phyloP scores from a whole-genome alignment of 2,329 filamentous ascomycete genomes.

The Fusarium nanum region DNA sequence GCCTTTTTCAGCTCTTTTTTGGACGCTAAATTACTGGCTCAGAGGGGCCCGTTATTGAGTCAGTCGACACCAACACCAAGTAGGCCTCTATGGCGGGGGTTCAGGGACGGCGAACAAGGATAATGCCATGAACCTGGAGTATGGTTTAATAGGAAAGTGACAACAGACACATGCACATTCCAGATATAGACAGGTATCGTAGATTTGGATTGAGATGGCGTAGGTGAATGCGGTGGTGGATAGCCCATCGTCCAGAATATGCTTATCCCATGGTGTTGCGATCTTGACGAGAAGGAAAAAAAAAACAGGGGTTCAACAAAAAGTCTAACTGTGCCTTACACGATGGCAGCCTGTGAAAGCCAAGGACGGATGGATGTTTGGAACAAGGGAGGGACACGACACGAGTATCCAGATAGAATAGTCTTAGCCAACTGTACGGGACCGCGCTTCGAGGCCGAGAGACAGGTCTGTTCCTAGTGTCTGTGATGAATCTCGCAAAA shows the following conservation, averaged over 20 bases:
- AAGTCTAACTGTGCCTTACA: slow-evolving; percentile 9
- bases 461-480: slow-evolving; percentile 11
- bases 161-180: neutral
- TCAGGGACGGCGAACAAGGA: slow-evolving; percentile 10
- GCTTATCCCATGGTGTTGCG: slow-evolving; percentile 16
- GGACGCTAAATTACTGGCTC: slow-evolving; percentile 28
- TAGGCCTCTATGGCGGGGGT: slow-evolving; percentile 30
- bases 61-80: slow-evolving; percentile 35
- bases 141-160: slow-evolving; percentile 16
- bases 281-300: slow-evolving; percentile 1
- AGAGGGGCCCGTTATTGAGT: slow-evolving; percentile 34
- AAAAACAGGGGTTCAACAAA: slow-evolving; percentile 18
- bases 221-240: slow-evolving; percentile 2
- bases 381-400: slow-evolving; percentile 14
- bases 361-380: slow-evolving; percentile 26
- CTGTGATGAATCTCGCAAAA: slow-evolving; percentile 26
- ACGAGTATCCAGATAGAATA: slow-evolving; percentile 6
- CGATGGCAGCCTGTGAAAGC: slow-evolving; percentile 18
- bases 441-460: neutral
- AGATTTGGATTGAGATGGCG: neutral
- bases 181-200: neutral
- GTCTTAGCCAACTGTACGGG: neutral
- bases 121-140: slow-evolving; percentile 11
- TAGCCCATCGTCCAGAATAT: slow-evolving; percentile 4
- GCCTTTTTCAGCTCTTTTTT: slow-evolving; percentile 36